These are phyloP conservation scores for Pisolithus thermaeus DNA, from an alignment of 1,284 basidiomycete genomes.

Conservation along the genomic window DNA sequence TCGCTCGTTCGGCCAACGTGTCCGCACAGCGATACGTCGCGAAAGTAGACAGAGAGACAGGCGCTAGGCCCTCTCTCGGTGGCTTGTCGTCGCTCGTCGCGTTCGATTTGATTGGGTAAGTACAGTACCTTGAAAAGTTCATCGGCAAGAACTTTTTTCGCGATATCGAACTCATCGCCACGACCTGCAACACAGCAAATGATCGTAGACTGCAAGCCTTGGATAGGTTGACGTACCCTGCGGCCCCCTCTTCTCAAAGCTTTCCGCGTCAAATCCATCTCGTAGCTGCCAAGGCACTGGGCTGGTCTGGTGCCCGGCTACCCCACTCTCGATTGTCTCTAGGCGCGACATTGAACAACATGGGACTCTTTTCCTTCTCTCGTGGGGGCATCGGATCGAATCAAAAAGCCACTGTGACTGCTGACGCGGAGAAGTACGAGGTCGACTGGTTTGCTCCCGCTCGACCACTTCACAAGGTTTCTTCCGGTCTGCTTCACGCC, in stretches of 20 bases:
- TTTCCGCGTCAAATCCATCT: neutral
- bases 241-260: neutral
- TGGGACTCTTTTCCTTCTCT: conserved; percentile 19
- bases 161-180: neutral
- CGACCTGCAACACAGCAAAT: neutral
- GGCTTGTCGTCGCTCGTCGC: neutral
- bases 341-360: conserved; percentile 13
- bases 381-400: conserved; percentile 17
- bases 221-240: neutral
- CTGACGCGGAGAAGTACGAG: conserved; percentile 23
- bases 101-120: neutral
- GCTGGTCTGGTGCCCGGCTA: neutral
- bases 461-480: conserved; percentile 44
- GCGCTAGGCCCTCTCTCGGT: neutral
- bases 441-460: conserved; percentile 63
- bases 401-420: conserved; percentile 5
- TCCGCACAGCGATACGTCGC: neutral
- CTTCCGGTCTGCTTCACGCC: neutral
- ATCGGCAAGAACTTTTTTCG: neutral
- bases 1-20: neutral
- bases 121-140: neutral
- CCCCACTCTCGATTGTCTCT: neutral
- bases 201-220: neutral
- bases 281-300: neutral
- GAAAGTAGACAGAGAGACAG: neutral